Conservation (phyloP, 106 monocot genomes). For the Dactylorhiza incarnata region DNA sequence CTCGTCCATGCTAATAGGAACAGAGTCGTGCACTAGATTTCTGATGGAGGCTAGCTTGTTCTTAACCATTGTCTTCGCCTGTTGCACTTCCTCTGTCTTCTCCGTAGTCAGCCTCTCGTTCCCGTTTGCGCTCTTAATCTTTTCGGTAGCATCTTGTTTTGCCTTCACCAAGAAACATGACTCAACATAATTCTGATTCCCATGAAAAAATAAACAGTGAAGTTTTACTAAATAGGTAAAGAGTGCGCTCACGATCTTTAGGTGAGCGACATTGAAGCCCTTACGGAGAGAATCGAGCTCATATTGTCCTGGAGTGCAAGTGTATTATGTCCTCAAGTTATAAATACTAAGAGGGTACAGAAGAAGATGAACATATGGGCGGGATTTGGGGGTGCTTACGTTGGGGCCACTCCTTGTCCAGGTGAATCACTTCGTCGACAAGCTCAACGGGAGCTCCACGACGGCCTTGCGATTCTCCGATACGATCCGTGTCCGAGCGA, state of each 20-base stretch:
- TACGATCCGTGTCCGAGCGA: conserved; percentile 58
- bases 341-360: background rate
- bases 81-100: conserved; percentile 76
- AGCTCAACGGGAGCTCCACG: conserved; percentile 76
- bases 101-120: conserved; percentile 53
- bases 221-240: background rate
- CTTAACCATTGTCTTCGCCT: conserved; percentile 66
- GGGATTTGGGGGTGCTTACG: conserved; percentile 20
- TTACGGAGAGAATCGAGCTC: conserved; percentile 72
- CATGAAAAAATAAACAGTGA: background rate
- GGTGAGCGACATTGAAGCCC: conserved; percentile 78
- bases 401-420: conserved; percentile 91
- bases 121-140: conserved; percentile 77
- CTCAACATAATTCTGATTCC: background rate
- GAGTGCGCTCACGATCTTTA: conserved; percentile 49
- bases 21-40: conserved; percentile 86
- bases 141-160: conserved; percentile 63
- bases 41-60: conserved; percentile 57
- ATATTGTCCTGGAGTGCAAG: conserved; percentile 53
- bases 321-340: background rate
- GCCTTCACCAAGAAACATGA: conserved; percentile 24
- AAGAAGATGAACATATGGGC: background rate
- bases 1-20: conserved; percentile 83
- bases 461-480: conserved; percentile 92
- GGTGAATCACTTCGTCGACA: conserved; percentile 79